Evolutionary conservation across 2,329 filamentous ascomycete species (phyloP).

Genomic region (Fusarium ramigenum): DNA sequence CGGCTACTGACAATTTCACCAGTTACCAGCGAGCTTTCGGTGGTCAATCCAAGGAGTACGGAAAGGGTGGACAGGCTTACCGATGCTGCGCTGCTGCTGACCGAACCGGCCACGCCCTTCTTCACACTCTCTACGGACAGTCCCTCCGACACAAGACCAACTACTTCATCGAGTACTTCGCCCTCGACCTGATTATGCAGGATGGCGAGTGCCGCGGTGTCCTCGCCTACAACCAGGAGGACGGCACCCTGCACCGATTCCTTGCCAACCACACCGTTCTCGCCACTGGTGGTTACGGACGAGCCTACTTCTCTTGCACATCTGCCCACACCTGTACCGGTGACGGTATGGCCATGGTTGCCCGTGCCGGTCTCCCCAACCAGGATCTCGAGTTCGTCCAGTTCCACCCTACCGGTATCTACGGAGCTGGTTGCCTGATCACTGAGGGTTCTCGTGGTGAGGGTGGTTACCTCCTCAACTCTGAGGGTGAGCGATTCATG

Average conservation of each 20-base stretch:
- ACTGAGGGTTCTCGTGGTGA: slow-evolving; percentile 98
- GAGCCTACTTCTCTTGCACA: slow-evolving; percentile 98
- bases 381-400: slow-evolving; percentile 99
- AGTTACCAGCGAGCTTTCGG: slow-evolving; percentile 98
- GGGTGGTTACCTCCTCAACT: slow-evolving; percentile 97
- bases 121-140: slow-evolving; percentile 98
- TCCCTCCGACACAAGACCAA: slow-evolving; percentile 97
- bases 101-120: slow-evolving; percentile 94
- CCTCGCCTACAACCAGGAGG: slow-evolving; percentile 97
- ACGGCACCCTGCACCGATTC: slow-evolving; percentile 97
- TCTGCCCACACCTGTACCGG: slow-evolving; percentile 98
- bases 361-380: slow-evolving; percentile 95
- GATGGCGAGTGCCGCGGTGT: slow-evolving; percentile 97
- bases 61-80: slow-evolving; percentile 98
- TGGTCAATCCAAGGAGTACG: slow-evolving; percentile 93
- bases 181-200: slow-evolving; percentile 96
- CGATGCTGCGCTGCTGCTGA: slow-evolving; percentile 96
- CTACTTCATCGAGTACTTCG: slow-evolving; percentile 99
- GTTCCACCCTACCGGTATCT: slow-evolving; percentile 99
- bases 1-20: slow-evolving; percentile 33
- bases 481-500: slow-evolving; percentile 99
- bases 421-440: slow-evolving; percentile 96
- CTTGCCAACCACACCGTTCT: slow-evolving; percentile 95
- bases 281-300: slow-evolving; percentile 96
- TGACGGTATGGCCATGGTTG: slow-evolving; percentile 99